These are phyloP conservation scores for Physcia stellaris DNA, from an alignment of 495 filamentous ascomycete species.

Conservation along the genomic window DNA sequence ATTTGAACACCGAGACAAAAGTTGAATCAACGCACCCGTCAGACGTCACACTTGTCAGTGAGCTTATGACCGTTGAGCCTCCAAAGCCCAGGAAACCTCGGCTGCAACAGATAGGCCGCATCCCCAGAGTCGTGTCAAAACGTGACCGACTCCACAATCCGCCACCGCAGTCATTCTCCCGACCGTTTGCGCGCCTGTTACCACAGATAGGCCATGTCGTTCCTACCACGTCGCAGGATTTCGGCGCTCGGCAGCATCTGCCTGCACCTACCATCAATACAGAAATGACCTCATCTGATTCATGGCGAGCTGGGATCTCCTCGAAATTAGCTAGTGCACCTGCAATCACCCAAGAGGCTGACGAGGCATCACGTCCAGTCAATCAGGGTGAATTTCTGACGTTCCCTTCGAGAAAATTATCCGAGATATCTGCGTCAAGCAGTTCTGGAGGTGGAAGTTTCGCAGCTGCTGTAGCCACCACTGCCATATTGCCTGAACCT, in stretches of 20 bases:
- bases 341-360: slow-evolving; percentile 16
- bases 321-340: slow-evolving; percentile 28
- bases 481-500: slow-evolving; percentile 45
- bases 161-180: slow-evolving; percentile 71
- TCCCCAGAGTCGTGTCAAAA: slow-evolving; percentile 70
- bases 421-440: slow-evolving; percentile 51
- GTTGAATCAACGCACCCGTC: slow-evolving; percentile 24
- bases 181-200: slow-evolving; percentile 48
- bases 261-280: slow-evolving; percentile 15
- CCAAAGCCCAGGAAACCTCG: slow-evolving; percentile 23
- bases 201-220: background rate
- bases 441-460: slow-evolving; percentile 48
- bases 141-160: slow-evolving; percentile 53
- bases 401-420: slow-evolving; percentile 59
- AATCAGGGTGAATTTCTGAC: slow-evolving; percentile 47
- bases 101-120: slow-evolving; percentile 75
- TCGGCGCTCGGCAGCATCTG: slow-evolving; percentile 15
- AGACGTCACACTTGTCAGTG: slow-evolving; percentile 4
- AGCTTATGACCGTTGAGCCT: slow-evolving; percentile 13
- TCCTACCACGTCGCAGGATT: background rate
- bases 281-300: slow-evolving; percentile 12
- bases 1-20: slow-evolving; percentile 27
- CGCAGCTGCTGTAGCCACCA: slow-evolving; percentile 32
- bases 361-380: slow-evolving; percentile 20
- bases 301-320: slow-evolving; percentile 19